Percentiles rank a stretch among this genome's conserved stretches.
Evolutionary conservation across 306 rosid genomes (phyloP).

Genomic region (Chamaecrista fasciculata): DNA sequence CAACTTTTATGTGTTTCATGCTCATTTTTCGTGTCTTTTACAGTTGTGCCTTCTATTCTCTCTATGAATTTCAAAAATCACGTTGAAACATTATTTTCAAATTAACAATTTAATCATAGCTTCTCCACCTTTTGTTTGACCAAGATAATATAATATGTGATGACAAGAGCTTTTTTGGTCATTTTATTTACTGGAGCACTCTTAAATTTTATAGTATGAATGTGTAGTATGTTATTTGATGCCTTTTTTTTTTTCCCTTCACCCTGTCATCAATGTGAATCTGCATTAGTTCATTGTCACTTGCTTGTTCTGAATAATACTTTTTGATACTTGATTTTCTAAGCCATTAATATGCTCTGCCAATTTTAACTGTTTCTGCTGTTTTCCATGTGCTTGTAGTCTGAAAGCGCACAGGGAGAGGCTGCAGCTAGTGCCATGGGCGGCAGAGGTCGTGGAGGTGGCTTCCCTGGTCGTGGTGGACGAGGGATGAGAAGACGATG

Average conservation of each 20-base stretch:
- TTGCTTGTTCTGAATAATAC: not conserved
- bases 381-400: constrained; percentile 52
- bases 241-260: too few relatives aligned
- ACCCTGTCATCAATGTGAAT: not conserved
- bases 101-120: not conserved
- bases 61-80: not conserved
- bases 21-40: not conserved
- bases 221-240: too few relatives aligned
- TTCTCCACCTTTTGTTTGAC: not conserved
- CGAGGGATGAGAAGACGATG: constrained; percentile 90
- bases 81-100: not conserved
- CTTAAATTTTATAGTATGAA: not conserved
- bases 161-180: not conserved
- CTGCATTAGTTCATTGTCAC: not conserved
- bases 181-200: not conserved
- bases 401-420: constrained; percentile 99
- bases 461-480: constrained; percentile 88
- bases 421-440: constrained; percentile 99
- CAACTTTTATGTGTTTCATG: not conserved
- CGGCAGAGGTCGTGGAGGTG: constrained; percentile 92
- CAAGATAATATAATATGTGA: not conserved
- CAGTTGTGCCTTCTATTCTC: not conserved
- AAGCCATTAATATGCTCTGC: not conserved
- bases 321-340: too few relatives aligned
- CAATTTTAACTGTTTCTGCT: constrained; percentile 18